These are phyloP conservation scores for Debaryomyces sp. DNA, from an alignment of 1,139 yeast species.

Conservation along the genomic window DNA sequence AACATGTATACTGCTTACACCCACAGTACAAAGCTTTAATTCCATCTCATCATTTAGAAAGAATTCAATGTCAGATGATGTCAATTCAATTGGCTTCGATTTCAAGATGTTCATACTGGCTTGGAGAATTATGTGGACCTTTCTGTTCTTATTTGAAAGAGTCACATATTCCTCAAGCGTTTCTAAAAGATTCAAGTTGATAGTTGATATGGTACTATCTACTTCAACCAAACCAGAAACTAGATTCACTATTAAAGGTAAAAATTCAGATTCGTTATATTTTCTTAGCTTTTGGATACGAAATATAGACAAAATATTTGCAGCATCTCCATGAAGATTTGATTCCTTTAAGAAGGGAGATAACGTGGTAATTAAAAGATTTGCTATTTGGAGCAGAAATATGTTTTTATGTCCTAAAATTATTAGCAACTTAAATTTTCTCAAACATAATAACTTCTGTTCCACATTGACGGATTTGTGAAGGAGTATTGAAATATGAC, in stretches of 20 bases:
- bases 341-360: slow-evolving; percentile 20
- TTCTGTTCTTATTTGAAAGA: slow-evolving; percentile 5
- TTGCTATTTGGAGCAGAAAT: slow-evolving; percentile 14
- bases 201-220: neutral
- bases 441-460: slow-evolving; percentile 27
- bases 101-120: slow-evolving; percentile 16
- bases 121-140: slow-evolving; percentile 15
- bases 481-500: slow-evolving; percentile 33
- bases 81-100: slow-evolving; percentile 7
- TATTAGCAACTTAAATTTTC: slow-evolving; percentile 44
- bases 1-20: slow-evolving; percentile 9
- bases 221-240: slow-evolving; percentile 14
- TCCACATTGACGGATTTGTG: slow-evolving; percentile 21
- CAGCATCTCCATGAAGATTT: slow-evolving; percentile 25
- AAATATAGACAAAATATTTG: slow-evolving; percentile 17
- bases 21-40: slow-evolving; percentile 8
- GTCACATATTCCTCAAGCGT: slow-evolving; percentile 14
- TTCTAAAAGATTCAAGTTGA: slow-evolving; percentile 1
- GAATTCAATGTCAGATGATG: slow-evolving; percentile 18
- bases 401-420: slow-evolving; percentile 14
- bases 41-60: slow-evolving; percentile 21
- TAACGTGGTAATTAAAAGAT: slow-evolving; percentile 24
- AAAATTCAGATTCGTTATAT: slow-evolving; percentile 9
- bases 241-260: slow-evolving; percentile 17
- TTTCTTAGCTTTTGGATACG: slow-evolving; percentile 11